Conservation (phyloP, 2,329 filamentous ascomycete genomes). For the Claviceps maximensis region DNA sequence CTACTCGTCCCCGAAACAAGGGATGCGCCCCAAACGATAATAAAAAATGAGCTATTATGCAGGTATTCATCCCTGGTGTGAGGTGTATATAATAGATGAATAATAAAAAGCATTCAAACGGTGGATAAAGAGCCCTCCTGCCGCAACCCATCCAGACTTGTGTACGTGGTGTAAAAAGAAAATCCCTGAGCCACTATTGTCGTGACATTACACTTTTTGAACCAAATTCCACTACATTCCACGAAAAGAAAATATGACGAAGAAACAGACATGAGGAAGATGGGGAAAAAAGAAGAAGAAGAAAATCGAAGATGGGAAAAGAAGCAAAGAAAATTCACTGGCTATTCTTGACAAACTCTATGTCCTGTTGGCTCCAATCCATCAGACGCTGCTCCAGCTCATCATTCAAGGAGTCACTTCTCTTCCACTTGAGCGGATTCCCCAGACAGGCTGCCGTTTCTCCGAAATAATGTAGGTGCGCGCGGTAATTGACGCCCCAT, state of each 20-base stretch:
- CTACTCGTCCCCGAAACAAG: neutral
- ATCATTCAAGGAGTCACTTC: slow-evolving; percentile 17
- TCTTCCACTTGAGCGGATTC: slow-evolving; percentile 14
- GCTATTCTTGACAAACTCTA: neutral
- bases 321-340: neutral
- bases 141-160: neutral
- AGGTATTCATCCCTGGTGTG: neutral
- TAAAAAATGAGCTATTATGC: neutral
- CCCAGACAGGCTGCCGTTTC: slow-evolving; percentile 27
- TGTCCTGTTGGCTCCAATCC: slow-evolving; percentile 3
- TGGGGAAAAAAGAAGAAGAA: neutral
- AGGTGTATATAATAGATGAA: neutral
- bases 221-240: too few relatives aligned
- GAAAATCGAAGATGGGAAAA: neutral
- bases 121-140: neutral
- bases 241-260: neutral
- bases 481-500: slow-evolving; percentile 26
- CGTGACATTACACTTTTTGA: too few relatives aligned
- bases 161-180: neutral
- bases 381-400: slow-evolving; percentile 27
- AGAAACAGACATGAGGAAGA: neutral
- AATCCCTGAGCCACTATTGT: neutral
- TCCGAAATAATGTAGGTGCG: slow-evolving; percentile 38
- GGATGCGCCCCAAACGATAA: neutral
- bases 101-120: neutral